Conservation (phyloP, 2,329 filamentous ascomycete genomes). For the Saccharata proteae region DNA sequence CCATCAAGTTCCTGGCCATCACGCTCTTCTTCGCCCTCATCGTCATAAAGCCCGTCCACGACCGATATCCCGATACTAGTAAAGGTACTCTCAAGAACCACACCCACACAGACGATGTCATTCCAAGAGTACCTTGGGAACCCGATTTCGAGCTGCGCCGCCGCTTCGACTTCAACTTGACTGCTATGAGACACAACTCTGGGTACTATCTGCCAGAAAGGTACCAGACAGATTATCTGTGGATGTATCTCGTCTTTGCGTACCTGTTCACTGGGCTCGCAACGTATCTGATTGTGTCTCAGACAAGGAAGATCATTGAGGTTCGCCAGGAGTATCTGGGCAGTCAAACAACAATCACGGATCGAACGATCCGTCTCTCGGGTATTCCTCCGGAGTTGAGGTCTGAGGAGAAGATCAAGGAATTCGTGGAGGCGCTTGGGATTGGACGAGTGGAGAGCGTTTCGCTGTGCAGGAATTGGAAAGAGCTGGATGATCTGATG, state of each 20-base stretch:
- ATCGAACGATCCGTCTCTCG: conserved; percentile 82
- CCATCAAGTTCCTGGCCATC: conserved; percentile 66
- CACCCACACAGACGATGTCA: conserved; percentile 8
- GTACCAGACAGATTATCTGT: conserved; percentile 53
- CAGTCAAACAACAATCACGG: conserved; percentile 87
- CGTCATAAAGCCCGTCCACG: conserved; percentile 79
- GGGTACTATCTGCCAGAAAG: conserved; percentile 12
- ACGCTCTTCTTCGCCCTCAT: conserved; percentile 71
- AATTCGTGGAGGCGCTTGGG: conserved; percentile 44
- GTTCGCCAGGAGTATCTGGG: conserved; percentile 85
- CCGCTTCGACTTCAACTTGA: conserved; percentile 2
- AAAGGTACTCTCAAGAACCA: conserved; percentile 15
- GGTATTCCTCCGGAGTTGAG: conserved; percentile 72
- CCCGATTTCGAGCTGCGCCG: conserved; percentile 3
- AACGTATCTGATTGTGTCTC: conserved; percentile 68
- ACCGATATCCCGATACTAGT: conserved; percentile 44
- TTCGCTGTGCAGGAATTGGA: conserved; percentile 79
- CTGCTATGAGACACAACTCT: too few relatives aligned
- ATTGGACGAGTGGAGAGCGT: conserved; percentile 87
- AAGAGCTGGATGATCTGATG: conserved; percentile 63
- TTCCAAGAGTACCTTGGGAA: too few relatives aligned
- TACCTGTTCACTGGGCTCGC: conserved; percentile 81
- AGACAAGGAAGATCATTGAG: conserved; percentile 76
- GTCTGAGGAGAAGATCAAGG: conserved; percentile 26
- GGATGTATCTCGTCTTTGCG: conserved; percentile 89